Evolutionary conservation across 805 yeast genomes (phyloP).

Genomic region (Candida quercuum): DNA sequence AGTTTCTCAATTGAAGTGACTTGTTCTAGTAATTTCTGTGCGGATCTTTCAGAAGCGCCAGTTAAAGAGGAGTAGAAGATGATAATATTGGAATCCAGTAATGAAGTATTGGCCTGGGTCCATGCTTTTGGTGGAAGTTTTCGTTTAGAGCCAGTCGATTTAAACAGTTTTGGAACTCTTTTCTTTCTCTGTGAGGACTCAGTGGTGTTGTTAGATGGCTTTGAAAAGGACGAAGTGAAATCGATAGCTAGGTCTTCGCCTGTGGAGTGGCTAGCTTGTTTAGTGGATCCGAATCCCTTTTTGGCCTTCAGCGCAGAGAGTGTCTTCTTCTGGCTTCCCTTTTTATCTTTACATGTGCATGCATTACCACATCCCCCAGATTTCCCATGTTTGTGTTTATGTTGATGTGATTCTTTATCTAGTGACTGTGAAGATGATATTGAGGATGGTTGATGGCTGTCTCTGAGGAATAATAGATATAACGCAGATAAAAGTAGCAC

Average conservation of each 20-base stretch:
- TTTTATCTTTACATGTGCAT: constrained; percentile 26
- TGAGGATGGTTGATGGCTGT: constrained; percentile 1
- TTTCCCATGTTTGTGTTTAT: constrained; percentile 19
- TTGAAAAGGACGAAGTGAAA: constrained; percentile 33
- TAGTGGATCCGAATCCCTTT: constrained; percentile 16
- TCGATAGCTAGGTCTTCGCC: constrained; percentile 29
- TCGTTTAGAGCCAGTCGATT: constrained; percentile 29
- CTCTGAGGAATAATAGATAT: constrained; percentile 21
- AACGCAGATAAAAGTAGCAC: constrained; percentile 24
- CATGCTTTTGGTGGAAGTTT: constrained; percentile 25
- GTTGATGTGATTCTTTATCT: constrained; percentile 10
- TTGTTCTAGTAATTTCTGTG: constrained; percentile 41
- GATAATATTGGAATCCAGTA: constrained; percentile 50
- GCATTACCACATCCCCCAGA: constrained; percentile 27
- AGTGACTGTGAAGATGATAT: neutral
- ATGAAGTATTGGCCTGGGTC: constrained; percentile 35
- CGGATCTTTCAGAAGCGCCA: constrained; percentile 73
- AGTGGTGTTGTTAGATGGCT: constrained; percentile 7
- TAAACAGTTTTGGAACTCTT: constrained; percentile 37
- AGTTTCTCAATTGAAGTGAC: constrained; percentile 27
- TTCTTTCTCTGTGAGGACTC: constrained; percentile 19
- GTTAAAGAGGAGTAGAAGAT: constrained; percentile 84
- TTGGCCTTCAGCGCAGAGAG: constrained; percentile 16
- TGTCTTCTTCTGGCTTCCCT: constrained; percentile 19
- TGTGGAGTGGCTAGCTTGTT: neutral